phyloP scores from a whole-genome alignment of 2,329 filamentous ascomycete species.

The Zalaria obscura region DNA sequence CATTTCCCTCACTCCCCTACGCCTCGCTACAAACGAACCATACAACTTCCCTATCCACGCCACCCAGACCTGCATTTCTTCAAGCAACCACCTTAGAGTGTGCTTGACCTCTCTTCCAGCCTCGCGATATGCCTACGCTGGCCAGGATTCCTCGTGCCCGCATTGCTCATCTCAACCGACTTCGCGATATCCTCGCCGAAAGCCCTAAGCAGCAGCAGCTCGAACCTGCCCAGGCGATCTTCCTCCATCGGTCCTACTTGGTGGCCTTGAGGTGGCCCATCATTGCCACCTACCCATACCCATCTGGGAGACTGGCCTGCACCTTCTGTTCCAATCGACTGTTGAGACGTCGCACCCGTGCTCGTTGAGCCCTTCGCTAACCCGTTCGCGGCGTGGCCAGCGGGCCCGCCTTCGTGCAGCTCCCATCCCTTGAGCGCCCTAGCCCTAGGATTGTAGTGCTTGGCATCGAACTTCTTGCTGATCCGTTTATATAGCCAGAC shows the following conservation, averaged over 20 bases:
- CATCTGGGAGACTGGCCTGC: constrained; percentile 2
- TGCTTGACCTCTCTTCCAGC: no score
- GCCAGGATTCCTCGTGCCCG: no score
- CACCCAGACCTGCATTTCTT: no score
- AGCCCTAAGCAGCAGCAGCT: constrained; percentile 5
- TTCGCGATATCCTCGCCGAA: constrained; percentile 3
- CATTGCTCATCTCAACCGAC: constrained; percentile 5
- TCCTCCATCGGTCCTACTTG: constrained; percentile 2
- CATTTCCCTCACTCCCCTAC: no score
- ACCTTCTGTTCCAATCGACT: not conserved
- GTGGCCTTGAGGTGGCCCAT: not conserved
- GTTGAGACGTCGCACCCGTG: not conserved
- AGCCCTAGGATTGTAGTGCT: constrained; percentile 6
- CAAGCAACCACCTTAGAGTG: no score
- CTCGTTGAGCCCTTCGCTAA: not conserved
- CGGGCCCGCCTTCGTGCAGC: constrained; percentile 15
- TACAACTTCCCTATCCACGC: no score
- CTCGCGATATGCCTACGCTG: no score
- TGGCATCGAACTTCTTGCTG: constrained; percentile 3
- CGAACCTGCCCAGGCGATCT: constrained; percentile 7
- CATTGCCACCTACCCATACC: constrained; percentile 4
- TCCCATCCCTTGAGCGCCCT: constrained; percentile 16
- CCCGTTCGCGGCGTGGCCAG: not conserved
- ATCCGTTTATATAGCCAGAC: constrained; percentile 4
- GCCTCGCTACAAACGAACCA: no score